phyloP scores from a whole-genome alignment of 352 stramenopile species.

The Phytophthora colocasiae region DNA sequence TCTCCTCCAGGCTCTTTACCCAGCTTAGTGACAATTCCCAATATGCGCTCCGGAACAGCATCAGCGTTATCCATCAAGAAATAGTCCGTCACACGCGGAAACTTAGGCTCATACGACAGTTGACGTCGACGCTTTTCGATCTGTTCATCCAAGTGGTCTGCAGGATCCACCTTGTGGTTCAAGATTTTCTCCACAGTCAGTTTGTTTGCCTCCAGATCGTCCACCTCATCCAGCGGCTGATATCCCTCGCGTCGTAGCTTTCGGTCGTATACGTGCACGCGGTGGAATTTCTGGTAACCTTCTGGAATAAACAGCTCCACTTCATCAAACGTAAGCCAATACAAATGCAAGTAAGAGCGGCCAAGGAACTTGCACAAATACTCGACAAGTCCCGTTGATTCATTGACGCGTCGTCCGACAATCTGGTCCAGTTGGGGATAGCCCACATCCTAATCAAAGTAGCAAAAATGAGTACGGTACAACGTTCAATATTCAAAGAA shows the following conservation, averaged over 20 bases:
- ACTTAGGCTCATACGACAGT: constrained; percentile 55
- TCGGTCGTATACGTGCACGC: constrained; percentile 86
- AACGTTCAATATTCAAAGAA: background rate
- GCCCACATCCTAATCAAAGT: constrained; percentile 50
- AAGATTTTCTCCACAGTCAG: constrained; percentile 90
- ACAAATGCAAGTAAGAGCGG: constrained; percentile 89
- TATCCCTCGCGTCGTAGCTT: constrained; percentile 86
- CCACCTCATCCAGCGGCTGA: constrained; percentile 86
- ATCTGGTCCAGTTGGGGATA: constrained; percentile 86
- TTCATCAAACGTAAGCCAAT: constrained; percentile 90
- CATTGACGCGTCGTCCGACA: constrained; percentile 83
- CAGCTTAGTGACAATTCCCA: constrained; percentile 82
- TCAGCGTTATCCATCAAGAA: constrained; percentile 85
- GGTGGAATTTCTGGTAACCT: constrained; percentile 87
- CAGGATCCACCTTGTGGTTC: constrained; percentile 85
- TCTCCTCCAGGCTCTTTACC: constrained; percentile 85
- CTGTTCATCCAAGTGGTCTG: constrained; percentile 83
- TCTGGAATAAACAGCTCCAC: constrained; percentile 86
- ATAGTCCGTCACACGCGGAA: constrained; percentile 82
- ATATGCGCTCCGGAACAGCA: constrained; percentile 70
- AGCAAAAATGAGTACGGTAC: constrained; percentile 5
- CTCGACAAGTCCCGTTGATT: constrained; percentile 70
- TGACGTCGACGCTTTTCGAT: constrained; percentile 78
- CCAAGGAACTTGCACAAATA: constrained; percentile 91
- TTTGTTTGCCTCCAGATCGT: constrained; percentile 89